Evolutionary conservation across 208 protist genomes (phyloP).

Genomic region (Trypanosoma platydactyli): DNA sequence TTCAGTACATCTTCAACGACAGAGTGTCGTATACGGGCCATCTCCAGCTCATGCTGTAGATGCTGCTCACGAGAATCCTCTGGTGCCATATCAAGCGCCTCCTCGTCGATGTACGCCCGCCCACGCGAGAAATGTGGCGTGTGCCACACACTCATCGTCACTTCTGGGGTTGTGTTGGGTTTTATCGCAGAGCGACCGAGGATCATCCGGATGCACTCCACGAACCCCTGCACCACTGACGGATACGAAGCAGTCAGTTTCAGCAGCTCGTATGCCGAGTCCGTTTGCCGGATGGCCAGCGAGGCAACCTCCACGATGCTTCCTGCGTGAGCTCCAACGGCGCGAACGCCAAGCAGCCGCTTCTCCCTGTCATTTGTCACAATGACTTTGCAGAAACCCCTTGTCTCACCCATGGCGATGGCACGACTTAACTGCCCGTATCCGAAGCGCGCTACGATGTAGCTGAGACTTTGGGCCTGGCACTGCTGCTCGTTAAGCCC

Average conservation of each 20-base stretch:
- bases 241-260: conserved; percentile 60
- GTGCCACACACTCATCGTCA: conserved; percentile 39
- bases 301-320: conserved; percentile 71
- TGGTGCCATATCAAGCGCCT: background rate
- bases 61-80: background rate
- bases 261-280: conserved; percentile 63
- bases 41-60: background rate
- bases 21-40: background rate
- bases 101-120: conserved; percentile 15
- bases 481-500: conserved; percentile 73
- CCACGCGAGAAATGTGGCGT: conserved; percentile 27
- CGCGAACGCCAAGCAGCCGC: conserved; percentile 62
- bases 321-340: conserved; percentile 54
- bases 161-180: conserved; percentile 38
- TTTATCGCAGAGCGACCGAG: conserved; percentile 42
- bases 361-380: conserved; percentile 69
- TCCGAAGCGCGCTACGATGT: conserved; percentile 49
- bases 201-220: conserved; percentile 65
- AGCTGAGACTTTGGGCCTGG: conserved; percentile 39
- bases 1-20: background rate
- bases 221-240: conserved; percentile 48
- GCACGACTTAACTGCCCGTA: conserved; percentile 49
- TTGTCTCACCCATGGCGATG: conserved; percentile 42
- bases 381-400: conserved; percentile 75
- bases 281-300: conserved; percentile 48